These are phyloP conservation scores for Fusarium armeniacum DNA, from an alignment of 2,329 filamentous ascomycete species.

Conservation along the genomic window DNA sequence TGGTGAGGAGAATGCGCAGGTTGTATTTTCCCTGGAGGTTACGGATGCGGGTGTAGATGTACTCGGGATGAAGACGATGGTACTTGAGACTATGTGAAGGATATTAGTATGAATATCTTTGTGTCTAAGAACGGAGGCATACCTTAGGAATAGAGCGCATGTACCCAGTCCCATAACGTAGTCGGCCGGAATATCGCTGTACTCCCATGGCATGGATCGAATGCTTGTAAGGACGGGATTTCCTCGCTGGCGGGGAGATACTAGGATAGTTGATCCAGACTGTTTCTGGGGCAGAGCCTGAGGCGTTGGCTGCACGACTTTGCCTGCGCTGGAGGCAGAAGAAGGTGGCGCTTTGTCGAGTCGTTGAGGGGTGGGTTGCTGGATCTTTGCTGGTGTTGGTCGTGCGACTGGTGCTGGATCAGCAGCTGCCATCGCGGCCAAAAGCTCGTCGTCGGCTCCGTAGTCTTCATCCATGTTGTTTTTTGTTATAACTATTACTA, in stretches of 20 bases:
- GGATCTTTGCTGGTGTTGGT: conserved; percentile 58
- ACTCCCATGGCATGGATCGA: conserved; percentile 91
- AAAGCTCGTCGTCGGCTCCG: conserved; percentile 69
- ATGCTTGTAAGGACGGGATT: conserved; percentile 92
- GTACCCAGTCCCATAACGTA: conserved; percentile 90
- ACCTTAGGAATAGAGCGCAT: conserved; percentile 88
- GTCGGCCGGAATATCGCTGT: conserved; percentile 95
- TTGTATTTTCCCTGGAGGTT: conserved; percentile 87
- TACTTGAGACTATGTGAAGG: conserved; percentile 82
- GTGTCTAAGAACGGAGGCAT: accelerated
- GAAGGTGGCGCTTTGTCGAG: conserved; percentile 66
- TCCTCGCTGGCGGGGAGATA: conserved; percentile 92
- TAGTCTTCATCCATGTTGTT: conserved; percentile 67
- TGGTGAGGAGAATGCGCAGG: conserved; percentile 85
- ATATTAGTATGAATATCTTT: neutral
- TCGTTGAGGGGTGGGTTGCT: conserved; percentile 67
- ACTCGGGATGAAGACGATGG: conserved; percentile 96
- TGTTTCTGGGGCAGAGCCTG: conserved; percentile 79
- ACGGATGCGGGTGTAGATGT: conserved; percentile 94
- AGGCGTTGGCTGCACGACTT: conserved; percentile 87
- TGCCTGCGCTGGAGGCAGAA: conserved; percentile 59
- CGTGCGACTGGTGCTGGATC: conserved; percentile 52
- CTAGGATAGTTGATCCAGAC: conserved; percentile 83
- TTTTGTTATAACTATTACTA: neutral
- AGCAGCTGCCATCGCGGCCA: conserved; percentile 68